A percentile compares a stretch with the other conserved stretches of the same genome.
Conservation (phyloP, 768 basidiomycete genomes). For the Amanita jacksonii region DNA sequence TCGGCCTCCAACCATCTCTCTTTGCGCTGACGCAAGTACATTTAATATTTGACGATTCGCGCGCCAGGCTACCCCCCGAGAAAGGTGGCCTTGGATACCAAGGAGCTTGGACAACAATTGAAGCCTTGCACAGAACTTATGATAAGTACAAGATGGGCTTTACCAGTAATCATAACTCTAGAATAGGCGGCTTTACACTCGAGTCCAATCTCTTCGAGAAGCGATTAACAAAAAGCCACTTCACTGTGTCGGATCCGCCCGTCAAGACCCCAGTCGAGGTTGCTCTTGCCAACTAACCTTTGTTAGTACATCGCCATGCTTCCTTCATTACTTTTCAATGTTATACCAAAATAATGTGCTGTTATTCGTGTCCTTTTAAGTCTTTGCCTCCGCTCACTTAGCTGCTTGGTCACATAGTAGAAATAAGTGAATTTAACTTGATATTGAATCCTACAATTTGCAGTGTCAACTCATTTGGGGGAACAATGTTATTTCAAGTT, state of each 20-base stretch:
- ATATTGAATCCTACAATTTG: no score
- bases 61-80: conserved; percentile 42
- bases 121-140: conserved; percentile 48
- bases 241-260: neutral
- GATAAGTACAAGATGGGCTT: conserved; percentile 35
- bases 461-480: no score
- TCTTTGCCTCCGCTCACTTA: no score
- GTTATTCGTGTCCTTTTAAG: no score
- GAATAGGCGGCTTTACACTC: conserved; percentile 37
- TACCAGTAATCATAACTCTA: conserved; percentile 28
- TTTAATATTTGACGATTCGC: conserved; percentile 57
- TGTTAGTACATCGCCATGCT: neutral
- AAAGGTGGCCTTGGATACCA: conserved; percentile 58
- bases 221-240: neutral
- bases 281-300: neutral
- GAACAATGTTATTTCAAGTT: no score
- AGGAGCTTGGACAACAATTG: conserved; percentile 47
- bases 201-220: conserved; percentile 23
- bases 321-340: neutral
- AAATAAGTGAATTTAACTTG: no score
- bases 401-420: no score
- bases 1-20: conserved; percentile 51
- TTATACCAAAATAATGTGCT: no score
- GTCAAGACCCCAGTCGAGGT: neutral
- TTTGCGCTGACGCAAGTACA: conserved; percentile 46